These are phyloP conservation scores for Mortierella claussenii DNA, from an alignment of 192 early-diverging fungal genomes.

Conservation along the genomic window DNA sequence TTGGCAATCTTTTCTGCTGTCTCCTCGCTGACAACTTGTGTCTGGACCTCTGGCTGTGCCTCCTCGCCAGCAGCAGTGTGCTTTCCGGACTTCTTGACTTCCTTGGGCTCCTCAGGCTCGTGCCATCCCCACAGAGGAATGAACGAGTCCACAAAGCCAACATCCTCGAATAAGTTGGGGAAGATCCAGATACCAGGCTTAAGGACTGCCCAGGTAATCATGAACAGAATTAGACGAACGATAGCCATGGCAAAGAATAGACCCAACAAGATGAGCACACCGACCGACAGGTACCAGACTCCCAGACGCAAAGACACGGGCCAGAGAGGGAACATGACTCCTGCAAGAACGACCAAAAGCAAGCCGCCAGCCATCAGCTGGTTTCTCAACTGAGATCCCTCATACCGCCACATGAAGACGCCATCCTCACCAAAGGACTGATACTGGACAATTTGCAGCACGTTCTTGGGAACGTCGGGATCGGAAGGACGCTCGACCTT, in stretches of 20 bases:
- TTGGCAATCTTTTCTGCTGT: constrained; percentile 39
- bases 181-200: constrained; percentile 95
- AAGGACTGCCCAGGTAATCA: constrained; percentile 74
- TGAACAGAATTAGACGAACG: constrained; percentile 86
- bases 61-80: constrained; percentile 4
- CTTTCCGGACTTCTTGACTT: background rate
- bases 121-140: constrained; percentile 92
- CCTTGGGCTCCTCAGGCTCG: constrained; percentile 56
- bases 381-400: constrained; percentile 83
- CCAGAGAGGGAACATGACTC: constrained; percentile 97
- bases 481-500: constrained; percentile 71
- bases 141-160: constrained; percentile 93
- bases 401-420: constrained; percentile 95
- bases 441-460: constrained; percentile 64
- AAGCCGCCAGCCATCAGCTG: constrained; percentile 84
- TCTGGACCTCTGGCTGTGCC: constrained; percentile 21
- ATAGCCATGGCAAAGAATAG: constrained; percentile 90
- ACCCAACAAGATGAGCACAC: constrained; percentile 84
- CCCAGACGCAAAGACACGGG: constrained; percentile 81
- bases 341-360: constrained; percentile 83
- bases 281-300: constrained; percentile 91
- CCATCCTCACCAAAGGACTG: constrained; percentile 81
- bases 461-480: constrained; percentile 57
- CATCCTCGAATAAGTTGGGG: constrained; percentile 97
- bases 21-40: constrained; percentile 51